Conservation (phyloP, 2,329 filamentous ascomycete species). For the Pochonia chlamydosporia region DNA sequence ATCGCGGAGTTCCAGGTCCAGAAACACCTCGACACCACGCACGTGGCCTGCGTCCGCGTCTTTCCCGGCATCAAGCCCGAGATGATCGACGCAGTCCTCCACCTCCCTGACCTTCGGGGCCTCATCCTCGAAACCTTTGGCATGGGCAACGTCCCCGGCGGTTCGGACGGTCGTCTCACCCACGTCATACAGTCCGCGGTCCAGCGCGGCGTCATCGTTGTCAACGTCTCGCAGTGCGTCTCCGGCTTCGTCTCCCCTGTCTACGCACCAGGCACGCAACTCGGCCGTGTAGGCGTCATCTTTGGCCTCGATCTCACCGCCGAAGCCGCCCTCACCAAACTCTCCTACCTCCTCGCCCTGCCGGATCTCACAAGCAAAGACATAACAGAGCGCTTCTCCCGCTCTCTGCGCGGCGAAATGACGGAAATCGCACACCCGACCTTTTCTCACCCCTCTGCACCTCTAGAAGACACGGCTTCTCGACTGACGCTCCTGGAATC, state of each 20-base stretch:
- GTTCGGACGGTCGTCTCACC: conserved; percentile 72
- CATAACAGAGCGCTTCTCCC: conserved; percentile 65
- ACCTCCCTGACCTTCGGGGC: conserved; percentile 69
- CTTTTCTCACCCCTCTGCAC: conserved; percentile 67
- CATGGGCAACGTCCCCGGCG: conserved; percentile 84
- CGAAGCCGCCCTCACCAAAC: conserved; percentile 85
- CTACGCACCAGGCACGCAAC: conserved; percentile 71
- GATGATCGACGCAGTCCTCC: conserved; percentile 82
- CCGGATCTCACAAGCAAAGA: conserved; percentile 59
- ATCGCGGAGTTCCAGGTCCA: conserved; percentile 71
- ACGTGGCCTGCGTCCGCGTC: conserved; percentile 82
- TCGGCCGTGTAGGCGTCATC: conserved; percentile 79
- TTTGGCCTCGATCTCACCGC: conserved; percentile 86
- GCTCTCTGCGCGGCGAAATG: conserved; percentile 76
- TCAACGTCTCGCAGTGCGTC: conserved; percentile 88
- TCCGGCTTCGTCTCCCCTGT: conserved; percentile 70
- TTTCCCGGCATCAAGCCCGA: conserved; percentile 92
- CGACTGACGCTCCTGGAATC: conserved; percentile 46
- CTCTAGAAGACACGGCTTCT: conserved; percentile 34
- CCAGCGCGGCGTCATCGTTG: conserved; percentile 73
- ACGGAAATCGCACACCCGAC: conserved; percentile 68
- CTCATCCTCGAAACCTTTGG: conserved; percentile 89
- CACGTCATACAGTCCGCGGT: conserved; percentile 73
- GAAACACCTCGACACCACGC: conserved; percentile 73
- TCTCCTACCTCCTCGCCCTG: conserved; percentile 74